These are phyloP conservation scores for Iris macrosiphon DNA, from an alignment of 106 monocot species.

Conservation along the genomic window DNA sequence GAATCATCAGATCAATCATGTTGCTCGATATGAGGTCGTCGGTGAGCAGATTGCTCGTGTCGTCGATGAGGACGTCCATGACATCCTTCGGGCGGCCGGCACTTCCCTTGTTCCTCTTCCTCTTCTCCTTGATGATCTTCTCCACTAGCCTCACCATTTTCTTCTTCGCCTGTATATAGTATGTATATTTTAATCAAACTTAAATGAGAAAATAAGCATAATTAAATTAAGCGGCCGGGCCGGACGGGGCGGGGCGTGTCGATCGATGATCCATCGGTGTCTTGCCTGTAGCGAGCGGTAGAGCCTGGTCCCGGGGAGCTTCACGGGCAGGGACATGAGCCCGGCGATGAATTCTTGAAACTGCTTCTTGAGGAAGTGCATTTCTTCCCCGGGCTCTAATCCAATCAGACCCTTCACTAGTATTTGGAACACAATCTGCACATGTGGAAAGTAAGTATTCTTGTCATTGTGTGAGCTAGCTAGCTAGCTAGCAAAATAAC, in stretches of 20 bases:
- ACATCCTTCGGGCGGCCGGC: constrained; percentile 24
- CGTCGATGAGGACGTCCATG: constrained; percentile 55
- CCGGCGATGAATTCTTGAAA: constrained; percentile 81
- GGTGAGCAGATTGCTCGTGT: constrained; percentile 39
- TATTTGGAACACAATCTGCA: constrained; percentile 67
- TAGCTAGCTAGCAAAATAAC: not conserved
- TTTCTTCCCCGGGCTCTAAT: constrained; percentile 48
- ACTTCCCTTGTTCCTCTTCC: constrained; percentile 6
- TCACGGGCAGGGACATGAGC: constrained; percentile 71
- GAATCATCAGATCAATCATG: constrained; percentile 88
- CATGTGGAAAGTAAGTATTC: too few relatives aligned
- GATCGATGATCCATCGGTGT: not conserved
- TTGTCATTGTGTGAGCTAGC: not conserved
- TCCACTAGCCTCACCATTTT: constrained; percentile 51
- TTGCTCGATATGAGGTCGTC: constrained; percentile 77
- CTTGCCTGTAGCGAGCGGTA: constrained; percentile 77
- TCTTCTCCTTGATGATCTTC: constrained; percentile 46
- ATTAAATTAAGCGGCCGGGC: not conserved
- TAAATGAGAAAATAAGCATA: not conserved
- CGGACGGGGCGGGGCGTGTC: not conserved
- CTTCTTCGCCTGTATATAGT: constrained; percentile 28
- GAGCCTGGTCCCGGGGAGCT: constrained; percentile 65
- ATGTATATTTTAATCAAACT: not conserved
- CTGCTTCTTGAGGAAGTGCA: constrained; percentile 56
- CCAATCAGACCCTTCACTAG: constrained; percentile 65